Evolutionary conservation across 2,329 filamentous ascomycete species (phyloP).

Genomic region (Chrysosporium queenslandicum): DNA sequence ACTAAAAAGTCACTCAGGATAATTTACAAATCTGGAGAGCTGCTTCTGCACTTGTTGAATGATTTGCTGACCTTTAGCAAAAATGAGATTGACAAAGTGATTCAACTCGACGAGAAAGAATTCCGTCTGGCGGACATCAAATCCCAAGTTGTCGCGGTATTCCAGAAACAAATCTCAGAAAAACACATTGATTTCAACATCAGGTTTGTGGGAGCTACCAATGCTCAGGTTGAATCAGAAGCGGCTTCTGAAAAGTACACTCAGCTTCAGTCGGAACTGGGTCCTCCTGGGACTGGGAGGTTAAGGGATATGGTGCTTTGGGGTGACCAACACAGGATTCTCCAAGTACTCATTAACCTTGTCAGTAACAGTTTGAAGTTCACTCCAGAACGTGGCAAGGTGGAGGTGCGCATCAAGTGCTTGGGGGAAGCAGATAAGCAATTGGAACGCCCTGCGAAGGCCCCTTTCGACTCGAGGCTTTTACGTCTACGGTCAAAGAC

Average conservation of each 20-base stretch:
- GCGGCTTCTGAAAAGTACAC: slow-evolving; percentile 41
- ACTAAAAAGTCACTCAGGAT: slow-evolving; percentile 78
- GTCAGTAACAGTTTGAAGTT: slow-evolving; percentile 92
- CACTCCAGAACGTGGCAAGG: slow-evolving; percentile 70
- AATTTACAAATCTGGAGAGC: slow-evolving; percentile 78
- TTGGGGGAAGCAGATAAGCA: slow-evolving; percentile 63
- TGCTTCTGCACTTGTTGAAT: slow-evolving; percentile 75
- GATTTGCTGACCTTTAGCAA: slow-evolving; percentile 89
- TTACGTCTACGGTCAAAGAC: slow-evolving; percentile 13
- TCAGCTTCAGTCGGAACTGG: slow-evolving; percentile 47
- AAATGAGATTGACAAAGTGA: slow-evolving; percentile 57
- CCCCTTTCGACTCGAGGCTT: slow-evolving; percentile 50
- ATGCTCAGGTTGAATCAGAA: slow-evolving; percentile 18
- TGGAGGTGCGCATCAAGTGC: slow-evolving; percentile 73
- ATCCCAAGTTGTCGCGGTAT: slow-evolving; percentile 73
- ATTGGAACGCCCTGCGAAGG: slow-evolving; percentile 55
- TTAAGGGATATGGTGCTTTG: slow-evolving; percentile 79
- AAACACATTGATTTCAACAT: slow-evolving; percentile 58
- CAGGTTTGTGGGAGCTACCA: slow-evolving; percentile 23
- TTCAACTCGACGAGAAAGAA: slow-evolving; percentile 57
- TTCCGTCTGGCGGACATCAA: slow-evolving; percentile 76
- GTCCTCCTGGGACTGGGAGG: slow-evolving; percentile 41
- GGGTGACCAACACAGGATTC: slow-evolving; percentile 80
- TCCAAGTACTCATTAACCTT: slow-evolving; percentile 69
- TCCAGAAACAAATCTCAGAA: slow-evolving; percentile 80